phyloP scores from a whole-genome alignment of 2,329 filamentous ascomycete species.

The Sporothrix pallida region DNA sequence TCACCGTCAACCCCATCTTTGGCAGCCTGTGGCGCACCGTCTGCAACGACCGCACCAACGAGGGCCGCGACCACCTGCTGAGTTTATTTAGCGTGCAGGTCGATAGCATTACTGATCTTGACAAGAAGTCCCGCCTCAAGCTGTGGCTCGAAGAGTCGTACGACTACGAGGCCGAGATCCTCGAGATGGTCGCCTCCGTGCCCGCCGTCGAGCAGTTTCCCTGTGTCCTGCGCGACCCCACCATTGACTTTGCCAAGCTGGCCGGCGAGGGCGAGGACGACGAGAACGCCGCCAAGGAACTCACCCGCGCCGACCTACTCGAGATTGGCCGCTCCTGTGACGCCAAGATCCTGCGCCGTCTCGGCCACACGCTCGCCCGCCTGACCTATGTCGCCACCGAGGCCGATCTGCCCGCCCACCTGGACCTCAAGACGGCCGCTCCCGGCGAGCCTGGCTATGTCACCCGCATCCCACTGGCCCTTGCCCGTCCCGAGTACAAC shows the following conservation, averaged over 20 bases:
- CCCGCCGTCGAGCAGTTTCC: conserved; percentile 50
- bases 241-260: conserved; percentile 46
- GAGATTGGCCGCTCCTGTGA: conserved; percentile 60
- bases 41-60: conserved; percentile 53
- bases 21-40: conserved; percentile 56
- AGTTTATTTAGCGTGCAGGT: conserved; percentile 51
- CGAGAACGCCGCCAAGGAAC: conserved; percentile 42
- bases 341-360: conserved; percentile 52
- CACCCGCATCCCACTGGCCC: conserved; percentile 52
- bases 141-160: conserved; percentile 59
- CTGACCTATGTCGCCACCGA: conserved; percentile 52
- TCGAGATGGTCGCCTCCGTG: conserved; percentile 47
- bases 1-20: conserved; percentile 58
- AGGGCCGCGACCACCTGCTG: conserved; percentile 50
- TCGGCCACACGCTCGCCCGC: conserved; percentile 55
- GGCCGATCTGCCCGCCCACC: conserved; percentile 52
- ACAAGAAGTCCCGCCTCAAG: conserved; percentile 51
- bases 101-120: conserved; percentile 44
- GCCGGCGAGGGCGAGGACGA: conserved; percentile 34
- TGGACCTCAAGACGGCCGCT: conserved; percentile 41
- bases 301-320: conserved; percentile 55
- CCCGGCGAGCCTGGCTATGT: conserved; percentile 41
- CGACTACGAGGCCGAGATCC: conserved; percentile 54
- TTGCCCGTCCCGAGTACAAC: conserved; percentile 46
- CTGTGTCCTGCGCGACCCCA: conserved; percentile 58